A percentile compares a stretch with the other conserved stretches of the same genome.
phyloP scores from a whole-genome alignment of 1,284 basidiomycete species.

The Laetiporus sulphureus region DNA sequence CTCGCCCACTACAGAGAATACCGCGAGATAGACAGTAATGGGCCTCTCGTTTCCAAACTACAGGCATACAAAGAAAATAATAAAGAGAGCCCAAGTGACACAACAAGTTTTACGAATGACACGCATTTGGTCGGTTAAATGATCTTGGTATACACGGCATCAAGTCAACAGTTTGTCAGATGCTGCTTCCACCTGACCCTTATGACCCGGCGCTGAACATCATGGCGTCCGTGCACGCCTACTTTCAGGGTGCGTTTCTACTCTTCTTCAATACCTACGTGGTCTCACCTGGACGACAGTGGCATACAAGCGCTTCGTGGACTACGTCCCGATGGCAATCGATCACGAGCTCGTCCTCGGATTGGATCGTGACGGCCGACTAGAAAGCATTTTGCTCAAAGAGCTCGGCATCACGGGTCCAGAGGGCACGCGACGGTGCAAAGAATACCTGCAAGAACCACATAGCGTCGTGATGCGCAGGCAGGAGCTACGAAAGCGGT shows the following conservation, averaged over 20 bases:
- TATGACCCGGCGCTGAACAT: conserved; percentile 53
- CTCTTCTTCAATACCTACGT: no score
- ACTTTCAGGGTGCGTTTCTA: conserved; percentile 56
- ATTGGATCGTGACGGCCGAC: conserved; percentile 23
- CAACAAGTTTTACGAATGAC: conserved; percentile 19
- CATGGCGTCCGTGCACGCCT: conserved; percentile 65
- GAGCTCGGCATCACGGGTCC: conserved; percentile 40
- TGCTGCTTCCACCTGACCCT: conserved; percentile 44
- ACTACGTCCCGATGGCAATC: conserved; percentile 56
- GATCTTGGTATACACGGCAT: conserved; percentile 39
- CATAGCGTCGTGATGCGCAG: conserved; percentile 38
- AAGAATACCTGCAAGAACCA: conserved; percentile 49
- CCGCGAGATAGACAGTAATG: conserved; percentile 29
- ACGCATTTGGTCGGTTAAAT: conserved; percentile 34
- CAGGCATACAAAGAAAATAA: neutral
- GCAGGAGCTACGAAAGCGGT: conserved; percentile 43
- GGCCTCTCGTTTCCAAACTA: conserved; percentile 21
- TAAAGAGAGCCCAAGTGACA: neutral
- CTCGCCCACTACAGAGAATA: conserved; percentile 38
- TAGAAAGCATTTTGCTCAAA: conserved; percentile 38
- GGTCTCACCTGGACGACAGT: conserved; percentile 41
- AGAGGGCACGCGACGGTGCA: conserved; percentile 43
- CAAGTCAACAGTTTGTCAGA: conserved; percentile 39
- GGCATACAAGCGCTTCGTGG: conserved; percentile 60
- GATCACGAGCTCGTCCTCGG: conserved; percentile 52